Evolutionary conservation across 2,329 filamentous ascomycete species (phyloP), one percentile per base, ranked within the genome.

Genomic region (Pseudogymnoascus destructans): DNA sequence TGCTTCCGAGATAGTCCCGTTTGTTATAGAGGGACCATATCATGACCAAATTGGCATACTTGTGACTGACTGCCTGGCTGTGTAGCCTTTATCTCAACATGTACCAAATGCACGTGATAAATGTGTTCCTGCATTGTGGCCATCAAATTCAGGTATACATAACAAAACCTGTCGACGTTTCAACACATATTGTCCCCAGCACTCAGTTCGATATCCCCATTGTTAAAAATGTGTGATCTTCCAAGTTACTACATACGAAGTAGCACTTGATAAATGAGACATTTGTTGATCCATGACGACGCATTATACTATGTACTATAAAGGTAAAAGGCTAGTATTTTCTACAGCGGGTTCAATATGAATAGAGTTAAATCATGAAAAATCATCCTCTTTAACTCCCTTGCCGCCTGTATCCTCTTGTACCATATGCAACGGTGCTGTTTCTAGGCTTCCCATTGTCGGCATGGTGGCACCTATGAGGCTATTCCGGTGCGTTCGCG

Each of bases 401-500:
- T 25, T 58, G 23, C 21, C 30, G 27, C 17, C 49, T 5, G n/a
- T 17, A 10, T 35, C 54, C 17, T 56, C 54, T 35, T 56, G 30
- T 35, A 56, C 54, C 54, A 36, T 56, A 57, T 66, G 65, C 49
- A 81, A 65, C 61, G 77, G 76, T 30, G 77, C 77, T 23, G 76
- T 77, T 67, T 81, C 81, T 40, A 82, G 70, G 54, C 65, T 68
- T 2, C 67, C 61, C 6, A 69, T 65, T 8, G 68, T 63, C 10
- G 73, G 73, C 11, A 69, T 73, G 52, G 71, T 70, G 55, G 71
- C 70, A 30, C 73, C 75, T 54, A 80, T 75, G 30, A 80, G 69
- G 62, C 83, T 86, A 60, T 75, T 74, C 60, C 82, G 75, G 64
- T 79, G 77, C 58, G 73, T 73, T 23, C 76, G 73, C 55, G 73